Percentiles rank a stretch among this genome's conserved stretches.
These are phyloP conservation scores for Aspergillus brunneoviolaceus DNA, from an alignment of 2,329 filamentous ascomycete genomes.

Conservation along the genomic window DNA sequence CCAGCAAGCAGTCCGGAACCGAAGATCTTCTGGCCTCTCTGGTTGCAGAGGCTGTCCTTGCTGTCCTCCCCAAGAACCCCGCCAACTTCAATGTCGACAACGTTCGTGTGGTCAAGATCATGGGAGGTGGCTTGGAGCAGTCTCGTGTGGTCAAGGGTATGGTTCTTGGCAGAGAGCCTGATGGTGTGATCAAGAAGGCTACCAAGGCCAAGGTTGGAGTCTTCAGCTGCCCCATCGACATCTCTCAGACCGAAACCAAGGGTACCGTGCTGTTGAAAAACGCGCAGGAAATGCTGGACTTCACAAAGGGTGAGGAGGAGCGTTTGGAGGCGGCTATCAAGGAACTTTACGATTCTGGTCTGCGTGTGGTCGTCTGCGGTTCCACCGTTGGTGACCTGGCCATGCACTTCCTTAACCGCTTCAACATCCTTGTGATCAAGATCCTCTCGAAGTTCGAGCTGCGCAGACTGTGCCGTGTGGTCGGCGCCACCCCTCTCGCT, in stretches of 20 bases:
- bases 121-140: slow-evolving; percentile 94
- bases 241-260: slow-evolving; percentile 96
- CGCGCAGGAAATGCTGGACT: slow-evolving; percentile 97
- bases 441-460: slow-evolving; percentile 98
- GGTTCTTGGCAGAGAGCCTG: slow-evolving; percentile 96
- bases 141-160: slow-evolving; percentile 95
- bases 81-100: slow-evolving; percentile 98
- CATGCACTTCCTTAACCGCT: slow-evolving; percentile 96
- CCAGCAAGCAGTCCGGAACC: slow-evolving; percentile 92
- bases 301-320: slow-evolving; percentile 92
- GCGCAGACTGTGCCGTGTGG: slow-evolving; percentile 88
- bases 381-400: slow-evolving; percentile 94
- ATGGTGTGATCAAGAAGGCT: slow-evolving; percentile 87
- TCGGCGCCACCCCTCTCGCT: slow-evolving; percentile 93
- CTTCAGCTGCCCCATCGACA: slow-evolving; percentile 94
- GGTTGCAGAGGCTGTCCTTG: slow-evolving; percentile 79
- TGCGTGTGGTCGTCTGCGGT: slow-evolving; percentile 88
- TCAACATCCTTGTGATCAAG: slow-evolving; percentile 93
- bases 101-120: slow-evolving; percentile 98
- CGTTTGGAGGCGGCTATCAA: slow-evolving; percentile 91
- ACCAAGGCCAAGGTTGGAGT: slow-evolving; percentile 93
- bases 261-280: slow-evolving; percentile 96
- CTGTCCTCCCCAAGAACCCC: slow-evolving; percentile 93
- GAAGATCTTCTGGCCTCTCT: slow-evolving; percentile 85
- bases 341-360: slow-evolving; percentile 89